Evolutionary conservation across 2,329 filamentous ascomycete species (phyloP).

Genomic region (Trichoderma atroviride): DNA sequence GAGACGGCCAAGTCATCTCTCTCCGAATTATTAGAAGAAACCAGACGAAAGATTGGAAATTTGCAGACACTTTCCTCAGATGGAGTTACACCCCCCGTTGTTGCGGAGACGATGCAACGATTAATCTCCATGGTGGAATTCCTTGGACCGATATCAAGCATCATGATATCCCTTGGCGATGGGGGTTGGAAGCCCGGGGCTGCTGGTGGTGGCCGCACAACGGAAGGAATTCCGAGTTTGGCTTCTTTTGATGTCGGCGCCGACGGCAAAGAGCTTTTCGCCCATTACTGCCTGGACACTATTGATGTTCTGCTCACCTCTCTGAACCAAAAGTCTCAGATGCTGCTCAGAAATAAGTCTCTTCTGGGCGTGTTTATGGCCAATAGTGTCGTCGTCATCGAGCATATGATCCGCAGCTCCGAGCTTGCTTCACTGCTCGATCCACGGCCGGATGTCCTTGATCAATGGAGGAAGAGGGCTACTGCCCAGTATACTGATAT

Average conservation of each 20-base stretch:
- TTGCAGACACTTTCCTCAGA: conserved; percentile 74
- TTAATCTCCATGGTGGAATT: conserved; percentile 87
- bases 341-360: conserved; percentile 75
- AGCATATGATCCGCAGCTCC: conserved; percentile 80
- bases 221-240: conserved; percentile 69
- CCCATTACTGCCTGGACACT: conserved; percentile 86
- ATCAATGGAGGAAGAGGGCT: conserved; percentile 85
- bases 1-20: conserved; percentile 91
- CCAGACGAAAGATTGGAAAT: conserved; percentile 66
- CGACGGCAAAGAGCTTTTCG: conserved; percentile 84
- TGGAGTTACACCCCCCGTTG: conserved; percentile 75
- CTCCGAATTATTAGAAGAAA: conserved; percentile 81
- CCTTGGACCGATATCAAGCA: conserved; percentile 79
- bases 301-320: conserved; percentile 78
- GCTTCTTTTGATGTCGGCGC: conserved; percentile 85
- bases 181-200: conserved; percentile 76
- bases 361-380: conserved; percentile 86
- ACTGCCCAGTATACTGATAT: conserved; percentile 79
- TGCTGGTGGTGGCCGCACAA: conserved; percentile 55
- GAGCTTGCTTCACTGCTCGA: conserved; percentile 75
- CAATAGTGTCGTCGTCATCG: conserved; percentile 82
- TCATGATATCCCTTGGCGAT: conserved; percentile 90
- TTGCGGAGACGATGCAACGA: conserved; percentile 82
- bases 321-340: conserved; percentile 73
- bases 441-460: conserved; percentile 66